Conservation (phyloP, 805 yeast genomes). For the Saccharomycopsis selenospora region DNA sequence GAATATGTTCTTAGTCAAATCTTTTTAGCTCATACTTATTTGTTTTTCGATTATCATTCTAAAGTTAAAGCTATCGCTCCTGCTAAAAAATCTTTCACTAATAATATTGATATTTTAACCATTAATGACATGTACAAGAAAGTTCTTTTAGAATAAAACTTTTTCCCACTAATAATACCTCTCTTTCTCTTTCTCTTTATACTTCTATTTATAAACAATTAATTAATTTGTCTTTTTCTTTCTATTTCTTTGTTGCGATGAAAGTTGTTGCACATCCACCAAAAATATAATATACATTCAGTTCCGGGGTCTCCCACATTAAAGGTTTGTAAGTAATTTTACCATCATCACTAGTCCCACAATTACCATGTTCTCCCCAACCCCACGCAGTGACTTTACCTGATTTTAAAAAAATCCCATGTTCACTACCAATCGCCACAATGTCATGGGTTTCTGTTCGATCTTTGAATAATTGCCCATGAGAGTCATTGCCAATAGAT, state of each 20-base stretch:
- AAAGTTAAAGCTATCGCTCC: too few species aligned
- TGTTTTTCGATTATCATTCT: too few species aligned
- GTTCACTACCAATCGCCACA: slow-evolving; percentile 74
- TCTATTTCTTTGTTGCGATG: slow-evolving; percentile 6
- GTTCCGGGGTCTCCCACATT: slow-evolving; percentile 5
- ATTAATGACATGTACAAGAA: too few species aligned
- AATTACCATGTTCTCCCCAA: slow-evolving; percentile 99
- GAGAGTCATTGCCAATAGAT: slow-evolving; percentile 71
- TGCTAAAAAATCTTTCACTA: too few species aligned
- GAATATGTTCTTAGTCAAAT: too few species aligned
- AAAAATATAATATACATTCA: slow-evolving; percentile 25
- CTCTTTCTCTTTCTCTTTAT: neutral
- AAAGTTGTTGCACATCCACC: slow-evolving; percentile 25
- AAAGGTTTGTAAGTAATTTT: neutral
- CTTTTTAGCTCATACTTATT: too few species aligned
- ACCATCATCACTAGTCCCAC: slow-evolving; percentile 40
- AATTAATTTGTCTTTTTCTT: neutral
- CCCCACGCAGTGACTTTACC: slow-evolving; percentile 72
- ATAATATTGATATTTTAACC: too few species aligned
- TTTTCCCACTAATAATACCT: neutral
- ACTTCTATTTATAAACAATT: too few species aligned
- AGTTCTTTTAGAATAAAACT: too few species aligned
- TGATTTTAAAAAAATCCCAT: slow-evolving; percentile 42
- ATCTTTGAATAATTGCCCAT: slow-evolving; percentile 50
- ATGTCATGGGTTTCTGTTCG: neutral